Conservation (phyloP, 1,284 basidiomycete species). For the Cronartium ribicola region DNA sequence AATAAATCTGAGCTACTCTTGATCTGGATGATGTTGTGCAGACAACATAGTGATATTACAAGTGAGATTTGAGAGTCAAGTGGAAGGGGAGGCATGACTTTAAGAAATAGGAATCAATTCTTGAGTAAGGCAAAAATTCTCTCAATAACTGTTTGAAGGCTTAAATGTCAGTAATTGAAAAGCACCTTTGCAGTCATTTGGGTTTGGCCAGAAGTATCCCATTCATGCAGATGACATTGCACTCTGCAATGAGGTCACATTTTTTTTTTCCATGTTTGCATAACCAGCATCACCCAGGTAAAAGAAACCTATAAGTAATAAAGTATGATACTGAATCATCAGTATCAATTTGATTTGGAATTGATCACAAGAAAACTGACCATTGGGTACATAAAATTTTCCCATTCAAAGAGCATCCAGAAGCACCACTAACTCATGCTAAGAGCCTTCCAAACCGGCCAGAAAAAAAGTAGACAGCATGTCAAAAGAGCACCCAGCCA, state of each 20-base stretch:
- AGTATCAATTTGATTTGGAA: too few species aligned
- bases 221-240: neutral
- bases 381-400: slow-evolving; percentile 4
- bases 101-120: neutral
- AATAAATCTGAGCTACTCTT: neutral
- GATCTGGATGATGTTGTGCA: neutral
- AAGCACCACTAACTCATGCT: slow-evolving; percentile 48
- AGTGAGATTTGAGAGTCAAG: neutral
- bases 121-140: neutral
- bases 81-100: neutral
- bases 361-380: neutral
- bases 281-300: neutral
- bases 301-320: neutral
- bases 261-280: neutral
- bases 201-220: neutral
- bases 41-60: neutral
- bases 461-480: slow-evolving; percentile 51
- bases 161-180: neutral
- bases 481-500: slow-evolving; percentile 49
- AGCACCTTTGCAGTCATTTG: neutral
- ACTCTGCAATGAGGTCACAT: neutral
- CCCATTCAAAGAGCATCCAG: slow-evolving; percentile 47
- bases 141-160: neutral
- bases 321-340: too few species aligned
- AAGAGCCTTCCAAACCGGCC: slow-evolving; percentile 53